phyloP scores from a whole-genome alignment of 73 alveolate species.

The Blepharisma stoltei region DNA sequence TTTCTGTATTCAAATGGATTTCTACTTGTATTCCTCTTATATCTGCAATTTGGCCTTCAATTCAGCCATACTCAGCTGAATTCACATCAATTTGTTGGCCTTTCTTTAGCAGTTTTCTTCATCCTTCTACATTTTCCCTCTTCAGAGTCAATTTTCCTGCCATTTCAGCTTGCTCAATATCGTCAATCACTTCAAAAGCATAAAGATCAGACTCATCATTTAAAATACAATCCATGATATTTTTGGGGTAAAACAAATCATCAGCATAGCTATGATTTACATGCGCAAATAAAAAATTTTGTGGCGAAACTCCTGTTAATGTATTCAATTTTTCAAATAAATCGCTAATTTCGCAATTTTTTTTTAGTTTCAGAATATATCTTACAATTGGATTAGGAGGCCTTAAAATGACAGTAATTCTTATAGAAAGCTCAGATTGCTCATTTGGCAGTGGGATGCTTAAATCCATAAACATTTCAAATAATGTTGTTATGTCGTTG shows the following conservation, averaged over 20 bases:
- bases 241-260: background rate
- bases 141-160: slow-evolving; percentile 1
- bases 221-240: background rate
- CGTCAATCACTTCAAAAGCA: background rate
- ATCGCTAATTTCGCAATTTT: background rate
- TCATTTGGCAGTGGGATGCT: slow-evolving; percentile 7
- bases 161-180: slow-evolving; percentile 25
- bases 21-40: too few species aligned
- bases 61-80: too few species aligned
- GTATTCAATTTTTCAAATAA: background rate
- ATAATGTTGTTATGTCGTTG: background rate
- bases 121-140: background rate
- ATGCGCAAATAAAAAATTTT: background rate
- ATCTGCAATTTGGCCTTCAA: too few species aligned
- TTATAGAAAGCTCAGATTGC: background rate
- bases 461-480: slow-evolving; percentile 23
- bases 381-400: background rate
- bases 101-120: too few species aligned
- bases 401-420: background rate
- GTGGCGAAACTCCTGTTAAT: background rate
- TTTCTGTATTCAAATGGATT: too few species aligned
- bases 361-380: background rate
- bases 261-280: background rate
- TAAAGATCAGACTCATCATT: slow-evolving; percentile 1
- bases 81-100: too few species aligned